Conservation (phyloP, 345 rosid species). For the Salix viminalis region DNA sequence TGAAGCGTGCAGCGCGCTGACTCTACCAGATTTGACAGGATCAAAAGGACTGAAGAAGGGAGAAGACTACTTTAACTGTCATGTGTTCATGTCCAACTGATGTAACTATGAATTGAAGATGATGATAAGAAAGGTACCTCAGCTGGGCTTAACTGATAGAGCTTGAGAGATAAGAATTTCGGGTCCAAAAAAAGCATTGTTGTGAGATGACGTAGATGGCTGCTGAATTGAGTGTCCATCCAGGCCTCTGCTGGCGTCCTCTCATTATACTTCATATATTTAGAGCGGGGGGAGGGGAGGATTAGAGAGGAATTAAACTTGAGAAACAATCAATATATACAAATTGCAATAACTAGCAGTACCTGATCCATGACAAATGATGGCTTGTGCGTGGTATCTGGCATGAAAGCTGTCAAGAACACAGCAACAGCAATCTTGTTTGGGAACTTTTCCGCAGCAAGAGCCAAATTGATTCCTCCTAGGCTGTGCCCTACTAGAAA, state of each 20-base stretch:
- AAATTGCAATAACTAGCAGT: not conserved
- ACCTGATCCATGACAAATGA: conserved; percentile 19
- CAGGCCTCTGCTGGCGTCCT: conserved; percentile 5
- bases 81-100: no score
- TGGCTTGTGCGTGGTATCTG: conserved; percentile 6
- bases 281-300: no score
- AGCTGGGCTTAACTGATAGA: conserved; percentile 15
- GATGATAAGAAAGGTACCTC: not conserved
- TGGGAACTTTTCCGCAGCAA: conserved; percentile 31
- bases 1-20: not conserved
- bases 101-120: no score
- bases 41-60: no score
- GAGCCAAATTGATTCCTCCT: conserved; percentile 25
- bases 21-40: no score
- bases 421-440: conserved; percentile 22
- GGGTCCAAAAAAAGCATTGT: conserved; percentile 22
- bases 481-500: conserved; percentile 35
- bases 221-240: conserved; percentile 33
- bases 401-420: conserved; percentile 24
- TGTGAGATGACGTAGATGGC: not conserved
- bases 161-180: conserved; percentile 10
- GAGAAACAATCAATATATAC: not conserved
- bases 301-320: not conserved
- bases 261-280: not conserved
- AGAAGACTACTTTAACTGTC: no score